Evolutionary conservation across 2,329 filamentous ascomycete species (phyloP).

Genomic region (Chaetomiaceae sp.): DNA sequence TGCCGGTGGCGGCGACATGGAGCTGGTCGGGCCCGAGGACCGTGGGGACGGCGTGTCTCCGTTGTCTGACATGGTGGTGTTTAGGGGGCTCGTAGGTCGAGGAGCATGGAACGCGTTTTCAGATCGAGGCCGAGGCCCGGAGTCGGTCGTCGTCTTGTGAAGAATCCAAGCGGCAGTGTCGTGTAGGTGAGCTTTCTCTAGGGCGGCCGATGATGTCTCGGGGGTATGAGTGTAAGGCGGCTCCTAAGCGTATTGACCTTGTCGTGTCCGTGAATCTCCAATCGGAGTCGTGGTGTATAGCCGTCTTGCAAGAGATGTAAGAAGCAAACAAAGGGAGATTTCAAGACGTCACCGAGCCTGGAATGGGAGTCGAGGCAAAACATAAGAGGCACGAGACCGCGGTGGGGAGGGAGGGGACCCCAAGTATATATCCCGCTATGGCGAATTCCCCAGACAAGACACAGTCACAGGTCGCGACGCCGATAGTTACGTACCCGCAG

Average conservation of each 20-base stretch:
- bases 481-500: constrained; percentile 11
- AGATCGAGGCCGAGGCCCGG: constrained; percentile 4
- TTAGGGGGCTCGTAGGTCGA: neutral
- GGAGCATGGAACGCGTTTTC: neutral
- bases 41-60: constrained; percentile 15
- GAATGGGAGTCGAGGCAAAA: neutral
- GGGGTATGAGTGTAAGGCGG: neutral
- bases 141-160: neutral
- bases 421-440: constrained; percentile 13
- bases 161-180: neutral
- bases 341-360: neutral
- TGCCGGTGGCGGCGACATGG: constrained; percentile 11
- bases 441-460: constrained; percentile 13
- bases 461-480: constrained; percentile 4
- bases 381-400: neutral
- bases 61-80: constrained; percentile 14
- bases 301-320: neutral
- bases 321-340: neutral
- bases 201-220: neutral
- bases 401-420: constrained; percentile 11
- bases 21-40: constrained; percentile 10
- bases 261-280: neutral
- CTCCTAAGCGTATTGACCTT: neutral
- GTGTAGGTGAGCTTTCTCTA: neutral
- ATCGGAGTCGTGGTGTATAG: neutral